These are phyloP conservation scores for Physocladia obscura DNA, from an alignment of 192 early-diverging fungal genomes.

Conservation along the genomic window DNA sequence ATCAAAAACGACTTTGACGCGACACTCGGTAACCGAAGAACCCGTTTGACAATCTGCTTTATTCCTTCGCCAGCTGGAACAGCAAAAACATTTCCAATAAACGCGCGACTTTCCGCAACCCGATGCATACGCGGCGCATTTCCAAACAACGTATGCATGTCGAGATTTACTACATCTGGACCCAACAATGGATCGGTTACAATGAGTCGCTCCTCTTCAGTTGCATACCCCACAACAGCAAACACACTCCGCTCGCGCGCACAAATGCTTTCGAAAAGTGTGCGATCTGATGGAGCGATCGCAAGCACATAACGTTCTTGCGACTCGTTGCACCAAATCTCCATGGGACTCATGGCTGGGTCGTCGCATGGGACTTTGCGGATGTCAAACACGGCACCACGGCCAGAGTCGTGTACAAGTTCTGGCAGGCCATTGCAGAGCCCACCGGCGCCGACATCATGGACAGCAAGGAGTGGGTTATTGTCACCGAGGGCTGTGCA, in stretches of 20 bases:
- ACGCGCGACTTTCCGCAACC: constrained; percentile 54
- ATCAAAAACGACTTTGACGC: constrained; percentile 94
- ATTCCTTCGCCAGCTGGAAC: constrained; percentile 42
- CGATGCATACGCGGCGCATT: constrained; percentile 96
- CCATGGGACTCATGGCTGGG: constrained; percentile 96
- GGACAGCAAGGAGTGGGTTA: constrained; percentile 90
- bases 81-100: constrained; percentile 55
- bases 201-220: constrained; percentile 75
- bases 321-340: constrained; percentile 99
- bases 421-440: constrained; percentile 97
- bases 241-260: constrained; percentile 88
- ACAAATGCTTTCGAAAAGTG: constrained; percentile 73
- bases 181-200: constrained; percentile 74
- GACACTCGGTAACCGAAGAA: constrained; percentile 84
- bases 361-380: constrained; percentile 91
- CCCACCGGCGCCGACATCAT: constrained; percentile 99
- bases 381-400: constrained; percentile 89
- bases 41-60: constrained; percentile 66
- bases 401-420: constrained; percentile 91
- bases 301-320: constrained; percentile 99
- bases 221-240: constrained; percentile 87
- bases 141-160: constrained; percentile 95
- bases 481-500: constrained; percentile 79
- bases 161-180: constrained; percentile 82
- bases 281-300: constrained; percentile 66